Base-by-base conservation (phyloP, 768 basidiomycete genomes). In the Lentinus tigrinus region DNA sequence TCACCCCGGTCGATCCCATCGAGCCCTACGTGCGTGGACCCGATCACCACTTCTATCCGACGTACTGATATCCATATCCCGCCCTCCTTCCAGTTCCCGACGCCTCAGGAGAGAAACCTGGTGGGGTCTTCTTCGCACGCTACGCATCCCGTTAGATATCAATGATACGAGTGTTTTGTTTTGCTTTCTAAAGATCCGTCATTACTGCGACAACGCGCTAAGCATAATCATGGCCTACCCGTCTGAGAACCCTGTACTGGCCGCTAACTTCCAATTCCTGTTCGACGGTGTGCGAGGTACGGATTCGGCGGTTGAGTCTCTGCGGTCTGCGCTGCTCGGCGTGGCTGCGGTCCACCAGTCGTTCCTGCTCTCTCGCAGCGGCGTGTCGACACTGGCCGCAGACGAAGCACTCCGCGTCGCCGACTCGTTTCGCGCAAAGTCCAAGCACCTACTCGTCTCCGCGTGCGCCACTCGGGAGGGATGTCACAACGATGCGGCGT, bases 1-100 rank as follows among this genome's bases (percentile, higher is more conserved):
- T 78, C 54, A 69, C 76, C 26, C 75, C 81, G 19, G 63, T 80
- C 50, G 81, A 85, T 63, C 75, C 81, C 14, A 77, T 86, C 68
- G 85, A 89, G 46, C 70, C 86, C 56, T 90, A 83, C 70, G 89
- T 91, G 72, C 75, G 87, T 74, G 4, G 47, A 2, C 36, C 36
- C 44, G 37, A 52, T 54, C 43, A 47, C 56, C 46, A 23, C 3
- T 23, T 37, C 31, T 10, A 21, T 26, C 31, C 40, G 37, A 10
- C 8, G 11, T 21, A 48, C 42, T 52, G 19, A 46, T 37, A 11
- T n/a, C n/a, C n/a, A n/a, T 5, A n/a, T n/a, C 54, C 48, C n/a
- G 19, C 53, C 39, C 39, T 23, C 21, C 3, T 28, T 40, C n/a
- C 57, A 77, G 74, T 77, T 74, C 66, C 73, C 69, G 54, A 67